Evolutionary conservation across 768 basidiomycete genomes (phyloP).

Genomic region (Suillus americanus): DNA sequence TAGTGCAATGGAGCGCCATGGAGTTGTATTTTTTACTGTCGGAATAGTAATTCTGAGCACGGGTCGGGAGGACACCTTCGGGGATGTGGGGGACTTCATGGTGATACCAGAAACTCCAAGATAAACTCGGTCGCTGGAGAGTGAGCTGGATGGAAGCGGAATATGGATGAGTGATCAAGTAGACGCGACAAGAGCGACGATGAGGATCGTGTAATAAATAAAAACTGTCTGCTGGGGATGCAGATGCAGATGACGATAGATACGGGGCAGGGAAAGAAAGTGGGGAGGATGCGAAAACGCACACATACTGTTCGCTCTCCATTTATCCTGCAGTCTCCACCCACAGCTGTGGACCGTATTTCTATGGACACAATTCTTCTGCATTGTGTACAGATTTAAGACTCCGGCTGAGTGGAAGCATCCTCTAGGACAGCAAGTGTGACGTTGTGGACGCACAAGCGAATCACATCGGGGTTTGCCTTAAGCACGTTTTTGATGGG

Average conservation of each 20-base stretch:
- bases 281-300: not conserved
- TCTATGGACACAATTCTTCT: not conserved
- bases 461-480: not conserved
- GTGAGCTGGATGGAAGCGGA: not conserved
- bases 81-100: not conserved
- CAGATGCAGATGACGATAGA: not conserved
- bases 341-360: not conserved
- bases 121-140: not conserved
- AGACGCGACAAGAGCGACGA: not conserved
- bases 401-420: not conserved
- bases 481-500: constrained; percentile 4
- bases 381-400: constrained; percentile 2
- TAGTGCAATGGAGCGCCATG: not conserved
- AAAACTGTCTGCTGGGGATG: not conserved
- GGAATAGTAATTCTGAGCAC: not conserved
- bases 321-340: not conserved
- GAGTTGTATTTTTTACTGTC: not conserved
- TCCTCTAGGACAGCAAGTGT: not conserved
- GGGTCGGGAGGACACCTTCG: not conserved
- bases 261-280: too few relatives aligned
- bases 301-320: not conserved
- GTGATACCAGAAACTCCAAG: not conserved
- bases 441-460: not conserved
- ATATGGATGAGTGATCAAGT: not conserved
- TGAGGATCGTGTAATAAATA: not conserved